phyloP scores from a whole-genome alignment of 305 asterid genomes.

The Fraxinus nigra region DNA sequence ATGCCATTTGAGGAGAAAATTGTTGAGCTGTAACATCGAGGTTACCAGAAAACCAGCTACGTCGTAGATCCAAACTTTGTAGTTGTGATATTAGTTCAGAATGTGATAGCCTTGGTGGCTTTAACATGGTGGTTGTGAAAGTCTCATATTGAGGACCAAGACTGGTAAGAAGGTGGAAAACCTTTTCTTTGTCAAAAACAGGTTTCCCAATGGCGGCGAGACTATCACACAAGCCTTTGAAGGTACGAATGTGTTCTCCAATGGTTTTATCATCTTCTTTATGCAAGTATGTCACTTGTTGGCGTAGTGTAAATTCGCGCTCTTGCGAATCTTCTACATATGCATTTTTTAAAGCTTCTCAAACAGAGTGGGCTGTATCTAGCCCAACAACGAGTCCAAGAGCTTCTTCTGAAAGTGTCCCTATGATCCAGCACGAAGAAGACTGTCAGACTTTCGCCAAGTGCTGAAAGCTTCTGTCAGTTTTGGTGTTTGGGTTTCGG shows the following conservation, averaged over 20 bases:
- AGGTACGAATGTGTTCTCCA: background rate
- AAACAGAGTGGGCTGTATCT: background rate
- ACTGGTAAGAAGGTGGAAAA: background rate
- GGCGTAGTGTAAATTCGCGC: no score
- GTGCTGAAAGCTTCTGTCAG: background rate
- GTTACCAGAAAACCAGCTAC: background rate
- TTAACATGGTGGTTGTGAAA: background rate
- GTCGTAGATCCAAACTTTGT: background rate
- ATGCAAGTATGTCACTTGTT: no score
- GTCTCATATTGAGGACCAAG: background rate
- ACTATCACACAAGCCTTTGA: background rate
- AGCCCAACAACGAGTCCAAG: background rate
- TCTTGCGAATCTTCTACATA: background rate
- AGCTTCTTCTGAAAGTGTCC: background rate
- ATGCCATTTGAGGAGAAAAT: background rate
- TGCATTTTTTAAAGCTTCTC: background rate
- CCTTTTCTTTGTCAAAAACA: background rate
- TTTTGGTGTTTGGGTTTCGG: background rate
- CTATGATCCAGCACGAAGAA: background rate
- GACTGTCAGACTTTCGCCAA: background rate
- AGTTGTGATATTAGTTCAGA: background rate
- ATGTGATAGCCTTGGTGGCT: background rate
- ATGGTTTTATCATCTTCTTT: no score
- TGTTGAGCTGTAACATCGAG: background rate
- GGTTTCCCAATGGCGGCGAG: background rate